Evolutionary conservation across 306 rosid species (phyloP).

Genomic region (Morella rubra): DNA sequence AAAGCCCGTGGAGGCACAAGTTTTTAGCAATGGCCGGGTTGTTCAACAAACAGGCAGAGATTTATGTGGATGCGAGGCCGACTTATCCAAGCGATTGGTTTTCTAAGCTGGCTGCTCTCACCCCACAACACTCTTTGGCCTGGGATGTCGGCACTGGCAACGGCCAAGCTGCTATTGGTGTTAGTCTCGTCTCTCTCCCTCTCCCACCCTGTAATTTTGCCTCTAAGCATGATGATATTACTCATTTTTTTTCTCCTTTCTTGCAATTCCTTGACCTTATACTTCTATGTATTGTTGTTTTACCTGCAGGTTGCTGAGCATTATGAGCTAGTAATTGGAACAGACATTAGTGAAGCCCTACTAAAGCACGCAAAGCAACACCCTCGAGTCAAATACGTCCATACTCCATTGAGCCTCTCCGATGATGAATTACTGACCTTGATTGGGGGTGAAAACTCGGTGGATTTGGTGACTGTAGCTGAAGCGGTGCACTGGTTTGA

Average conservation of each 20-base stretch:
- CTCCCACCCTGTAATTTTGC: no score
- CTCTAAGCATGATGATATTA: no score
- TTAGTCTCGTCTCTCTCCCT: conserved; percentile 3
- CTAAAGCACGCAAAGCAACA: conserved; percentile 32
- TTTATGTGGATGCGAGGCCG: conserved; percentile 34
- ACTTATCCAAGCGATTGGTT: conserved; percentile 42
- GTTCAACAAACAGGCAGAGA: conserved; percentile 34
- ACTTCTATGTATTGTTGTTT: not conserved
- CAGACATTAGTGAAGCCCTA: conserved; percentile 32
- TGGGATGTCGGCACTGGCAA: conserved; percentile 48
- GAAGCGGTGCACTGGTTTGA: conserved; percentile 46
- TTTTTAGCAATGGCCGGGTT: conserved; percentile 28
- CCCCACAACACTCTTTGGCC: conserved; percentile 34
- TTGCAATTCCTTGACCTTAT: not conserved
- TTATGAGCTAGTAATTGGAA: conserved; percentile 37
- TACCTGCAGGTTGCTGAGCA: conserved; percentile 28
- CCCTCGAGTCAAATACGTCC: conserved; percentile 33
- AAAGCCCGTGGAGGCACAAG: not conserved
- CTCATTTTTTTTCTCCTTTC: not conserved
- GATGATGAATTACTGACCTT: conserved; percentile 31
- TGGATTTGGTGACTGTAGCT: conserved; percentile 32
- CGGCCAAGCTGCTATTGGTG: conserved; percentile 50
- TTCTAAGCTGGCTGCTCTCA: conserved; percentile 40
- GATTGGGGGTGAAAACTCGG: conserved; percentile 32
- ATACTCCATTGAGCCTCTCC: conserved; percentile 26